Percentiles rank a stretch among this genome's conserved stretches.
Conservation (phyloP, 768 basidiomycete genomes). For the Suillus sp. region DNA sequence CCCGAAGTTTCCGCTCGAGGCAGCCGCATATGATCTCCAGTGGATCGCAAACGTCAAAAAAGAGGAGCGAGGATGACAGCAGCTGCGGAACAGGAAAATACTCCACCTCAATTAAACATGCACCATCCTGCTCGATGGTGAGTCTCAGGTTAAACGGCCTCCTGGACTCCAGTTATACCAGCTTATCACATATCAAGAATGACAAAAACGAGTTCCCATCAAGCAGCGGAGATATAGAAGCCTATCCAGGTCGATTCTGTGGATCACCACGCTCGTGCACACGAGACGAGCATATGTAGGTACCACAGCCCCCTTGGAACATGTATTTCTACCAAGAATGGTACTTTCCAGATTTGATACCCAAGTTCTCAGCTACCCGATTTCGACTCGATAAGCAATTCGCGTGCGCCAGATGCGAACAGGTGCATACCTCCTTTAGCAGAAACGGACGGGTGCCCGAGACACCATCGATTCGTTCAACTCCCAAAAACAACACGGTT, state of each 20-base stretch:
- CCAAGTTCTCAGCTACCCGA: neutral
- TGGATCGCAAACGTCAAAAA: neutral
- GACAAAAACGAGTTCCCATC: neutral
- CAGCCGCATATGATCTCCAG: neutral
- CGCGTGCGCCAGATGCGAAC: neutral
- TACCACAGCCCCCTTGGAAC: too few species aligned
- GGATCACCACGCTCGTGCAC: neutral
- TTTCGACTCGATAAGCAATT: slow-evolving; percentile 5
- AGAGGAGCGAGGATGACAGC: neutral
- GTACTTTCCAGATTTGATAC: slow-evolving; percentile 1
- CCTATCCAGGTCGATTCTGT: neutral
- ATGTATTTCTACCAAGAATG: too few species aligned
- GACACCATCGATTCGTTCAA: neutral
- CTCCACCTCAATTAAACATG: neutral
- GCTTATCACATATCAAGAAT: neutral
- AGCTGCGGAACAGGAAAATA: neutral
- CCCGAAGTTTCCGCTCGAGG: neutral
- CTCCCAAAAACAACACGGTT: neutral
- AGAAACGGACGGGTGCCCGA: slow-evolving; percentile 3
- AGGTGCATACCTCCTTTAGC: neutral
- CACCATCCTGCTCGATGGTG: neutral
- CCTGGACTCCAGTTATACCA: neutral
- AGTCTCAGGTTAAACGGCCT: neutral
- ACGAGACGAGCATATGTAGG: neutral
- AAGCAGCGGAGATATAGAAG: slow-evolving; percentile 1